phyloP scores from a whole-genome alignment of 768 basidiomycete genomes.

The Paxillus ammoniavirescens region DNA sequence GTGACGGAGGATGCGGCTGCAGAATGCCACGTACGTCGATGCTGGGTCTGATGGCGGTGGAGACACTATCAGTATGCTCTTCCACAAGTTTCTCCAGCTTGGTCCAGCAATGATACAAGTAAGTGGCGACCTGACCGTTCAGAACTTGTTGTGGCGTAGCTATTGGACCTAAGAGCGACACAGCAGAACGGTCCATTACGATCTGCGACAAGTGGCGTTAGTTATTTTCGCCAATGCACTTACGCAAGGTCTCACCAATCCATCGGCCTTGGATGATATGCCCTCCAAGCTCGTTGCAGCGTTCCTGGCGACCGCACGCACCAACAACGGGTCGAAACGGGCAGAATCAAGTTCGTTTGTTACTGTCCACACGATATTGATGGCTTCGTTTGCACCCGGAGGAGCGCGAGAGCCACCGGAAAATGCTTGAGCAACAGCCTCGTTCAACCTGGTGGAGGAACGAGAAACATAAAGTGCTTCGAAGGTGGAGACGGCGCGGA shows the following conservation, averaged over 20 bases:
- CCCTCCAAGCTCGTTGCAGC: conserved; percentile 67
- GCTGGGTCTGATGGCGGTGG: conserved; percentile 50
- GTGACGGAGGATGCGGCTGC: neutral
- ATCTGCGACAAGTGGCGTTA: conserved; percentile 41
- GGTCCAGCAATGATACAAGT: conserved; percentile 40
- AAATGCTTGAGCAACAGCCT: conserved; percentile 74
- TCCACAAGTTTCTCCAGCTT: conserved; percentile 24
- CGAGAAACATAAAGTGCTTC: conserved; percentile 89
- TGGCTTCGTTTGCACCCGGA: conserved; percentile 75
- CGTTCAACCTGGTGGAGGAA: conserved; percentile 80
- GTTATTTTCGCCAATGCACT: neutral
- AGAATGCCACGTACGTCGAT: conserved; percentile 49
- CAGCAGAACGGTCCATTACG: conserved; percentile 69
- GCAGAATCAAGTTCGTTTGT: conserved; percentile 72
- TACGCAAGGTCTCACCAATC: conserved; percentile 49
- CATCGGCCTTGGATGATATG: conserved; percentile 61
- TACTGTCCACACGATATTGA: conserved; percentile 70
- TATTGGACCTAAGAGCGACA: conserved; percentile 68
- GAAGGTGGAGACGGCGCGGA: conserved; percentile 80
- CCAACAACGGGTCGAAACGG: conserved; percentile 75
- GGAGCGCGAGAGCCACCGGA: conserved; percentile 66
- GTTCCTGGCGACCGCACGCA: conserved; percentile 75
- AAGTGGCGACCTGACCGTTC: conserved; percentile 79
- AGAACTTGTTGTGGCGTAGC: conserved; percentile 76
- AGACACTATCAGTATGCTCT: conserved; percentile 40